Base-by-base conservation (phyloP, 1,284 basidiomycete species). In the Albatrellus sp. region DNA sequence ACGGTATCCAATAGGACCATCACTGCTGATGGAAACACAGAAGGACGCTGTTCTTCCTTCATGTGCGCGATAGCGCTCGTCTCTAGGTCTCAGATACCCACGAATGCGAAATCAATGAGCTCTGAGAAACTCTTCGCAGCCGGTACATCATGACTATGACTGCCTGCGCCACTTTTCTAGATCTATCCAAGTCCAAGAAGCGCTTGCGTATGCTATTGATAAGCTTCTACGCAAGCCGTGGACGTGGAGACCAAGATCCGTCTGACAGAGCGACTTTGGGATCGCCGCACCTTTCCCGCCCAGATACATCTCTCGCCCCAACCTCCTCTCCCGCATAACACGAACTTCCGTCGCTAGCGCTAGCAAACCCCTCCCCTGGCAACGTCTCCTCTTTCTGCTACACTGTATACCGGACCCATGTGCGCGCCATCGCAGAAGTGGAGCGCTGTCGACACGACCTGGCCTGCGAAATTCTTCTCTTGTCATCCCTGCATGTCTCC, bases 251-350 rank as follows among this genome's bases (percentile, higher is more conserved):
- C 10, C 28, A 5, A 29, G 17, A 35, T 31, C 35, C 40, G n/a
- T 6, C 36, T 34, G 33, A 33, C 54, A 87, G 84, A n/a, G n/a
- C n/a, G n/a, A n/a, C n/a, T n/a, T n/a, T n/a, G n/a, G n/a, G n/a
- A n/a, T n/a, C n/a, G n/a, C n/a, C n/a, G n/a, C n/a, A n/a, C n/a
- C n/a, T n/a, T 14, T 19, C n/a, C 24, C 24, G 24, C 24, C 7
- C 7, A 24, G 24, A 55, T 88, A 88, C 63, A 87, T 88, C 60
- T 62, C 82, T 19, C 78, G 85, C 39, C 85, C 84, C 35, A 79
- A 85, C 46, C 66, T 87, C 16, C 55, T 75, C 17, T 37, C 46
- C 35, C 36, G 45, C 17, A 31, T 44, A 16, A 49, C 9, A 7
- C 24, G 24, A 37, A 40, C 35, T 19, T 17, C 32, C 44, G 51